These are phyloP conservation scores for Cryptococcus floricola DNA, from an alignment of 1,284 basidiomycete genomes.

Conservation along the genomic window DNA sequence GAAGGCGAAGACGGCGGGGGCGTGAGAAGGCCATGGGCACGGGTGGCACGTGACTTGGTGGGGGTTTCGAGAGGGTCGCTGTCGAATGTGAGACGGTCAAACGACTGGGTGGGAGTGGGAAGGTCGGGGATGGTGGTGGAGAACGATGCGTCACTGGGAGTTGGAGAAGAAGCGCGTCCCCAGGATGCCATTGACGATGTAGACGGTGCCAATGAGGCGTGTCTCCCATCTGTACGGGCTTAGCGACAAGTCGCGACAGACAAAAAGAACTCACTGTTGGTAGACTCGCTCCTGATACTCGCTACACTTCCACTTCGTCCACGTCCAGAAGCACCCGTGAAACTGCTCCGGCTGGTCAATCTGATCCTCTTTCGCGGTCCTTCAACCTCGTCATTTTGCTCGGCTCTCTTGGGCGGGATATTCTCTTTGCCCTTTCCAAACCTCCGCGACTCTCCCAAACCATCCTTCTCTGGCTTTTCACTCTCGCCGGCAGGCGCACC, in stretches of 20 bases:
- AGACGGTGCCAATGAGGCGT: constrained; percentile 17
- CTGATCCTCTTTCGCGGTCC: constrained; percentile 33
- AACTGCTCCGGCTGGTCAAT: constrained; percentile 17
- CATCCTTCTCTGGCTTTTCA: constrained; percentile 8
- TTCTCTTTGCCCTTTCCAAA: constrained; percentile 46
- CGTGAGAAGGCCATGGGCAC: constrained; percentile 16
- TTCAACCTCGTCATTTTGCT: constrained; percentile 22
- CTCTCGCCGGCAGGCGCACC: constrained; percentile 5
- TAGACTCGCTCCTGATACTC: constrained; percentile 38
- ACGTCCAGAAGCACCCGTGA: constrained; percentile 15
- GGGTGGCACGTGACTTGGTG: constrained; percentile 1
- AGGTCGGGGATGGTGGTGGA: constrained; percentile 22
- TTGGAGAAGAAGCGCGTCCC: constrained; percentile 19
- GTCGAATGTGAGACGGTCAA: constrained; percentile 14
- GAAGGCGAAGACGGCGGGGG: constrained; percentile 30
- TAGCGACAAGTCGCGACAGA: background rate
- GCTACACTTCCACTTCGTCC: constrained; percentile 33
- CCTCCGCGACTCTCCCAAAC: constrained; percentile 13
- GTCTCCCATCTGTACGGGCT: constrained; percentile 1
- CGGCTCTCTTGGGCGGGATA: constrained; percentile 38
- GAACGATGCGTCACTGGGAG: constrained; percentile 25
- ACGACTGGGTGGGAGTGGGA: constrained; percentile 14
- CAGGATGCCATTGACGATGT: constrained; percentile 14
- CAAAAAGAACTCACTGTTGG: constrained; percentile 8
- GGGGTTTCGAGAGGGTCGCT: constrained; percentile 14